Evolutionary conservation across 345 rosid species (phyloP).

Genomic region (Pseudoturritis turrita): DNA sequence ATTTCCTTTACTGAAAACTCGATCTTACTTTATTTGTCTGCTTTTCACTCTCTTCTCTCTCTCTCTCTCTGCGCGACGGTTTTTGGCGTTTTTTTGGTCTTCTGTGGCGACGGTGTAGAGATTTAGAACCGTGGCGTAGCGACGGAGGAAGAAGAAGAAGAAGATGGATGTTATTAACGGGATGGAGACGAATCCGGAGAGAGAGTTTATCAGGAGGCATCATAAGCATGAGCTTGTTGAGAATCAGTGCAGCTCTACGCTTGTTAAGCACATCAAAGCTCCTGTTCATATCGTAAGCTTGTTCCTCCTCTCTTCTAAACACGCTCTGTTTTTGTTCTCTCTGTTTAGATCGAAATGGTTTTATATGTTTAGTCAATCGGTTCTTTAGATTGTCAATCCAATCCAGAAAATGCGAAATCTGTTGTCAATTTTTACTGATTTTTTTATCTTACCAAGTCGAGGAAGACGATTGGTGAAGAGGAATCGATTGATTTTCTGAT

Average conservation of each 20-base stretch:
- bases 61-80: not conserved
- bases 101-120: not conserved
- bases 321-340: not conserved
- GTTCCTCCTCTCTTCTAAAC: not conserved
- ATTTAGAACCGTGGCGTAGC: slow-evolving; percentile 13
- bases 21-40: not conserved
- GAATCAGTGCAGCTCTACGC: slow-evolving; percentile 80
- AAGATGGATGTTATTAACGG: slow-evolving; percentile 42
- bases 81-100: not conserved
- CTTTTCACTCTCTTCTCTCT: not conserved
- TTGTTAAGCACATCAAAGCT: slow-evolving; percentile 82
- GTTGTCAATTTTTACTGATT: not conserved
- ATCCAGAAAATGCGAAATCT: not conserved
- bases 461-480: not conserved
- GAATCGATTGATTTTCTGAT: not conserved
- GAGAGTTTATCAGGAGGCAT: slow-evolving; percentile 54
- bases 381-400: not conserved
- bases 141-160: not conserved
- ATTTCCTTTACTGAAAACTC: not conserved
- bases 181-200: slow-evolving; percentile 35
- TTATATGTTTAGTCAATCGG: not conserved
- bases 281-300: slow-evolving; percentile 84
- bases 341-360: not conserved
- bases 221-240: slow-evolving; percentile 55
- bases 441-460: not conserved